phyloP scores from a whole-genome alignment of 305 asterid species.

The Ajuga reptans region DNA sequence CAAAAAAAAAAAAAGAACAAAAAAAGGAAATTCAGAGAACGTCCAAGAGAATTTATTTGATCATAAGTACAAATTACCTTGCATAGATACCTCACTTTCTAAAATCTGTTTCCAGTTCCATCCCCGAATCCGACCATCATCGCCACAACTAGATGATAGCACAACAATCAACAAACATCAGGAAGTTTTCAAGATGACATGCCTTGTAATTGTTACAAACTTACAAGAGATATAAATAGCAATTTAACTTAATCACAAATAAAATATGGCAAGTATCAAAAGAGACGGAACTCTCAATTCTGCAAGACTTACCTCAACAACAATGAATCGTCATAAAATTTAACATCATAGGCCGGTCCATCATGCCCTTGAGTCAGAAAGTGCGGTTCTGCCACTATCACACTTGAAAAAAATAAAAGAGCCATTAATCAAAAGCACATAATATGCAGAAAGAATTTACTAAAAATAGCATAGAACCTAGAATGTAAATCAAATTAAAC shows the following conservation, averaged over 20 bases:
- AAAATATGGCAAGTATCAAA: not conserved
- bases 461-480: not conserved
- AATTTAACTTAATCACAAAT: not conserved
- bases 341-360: slow-evolving; percentile 93
- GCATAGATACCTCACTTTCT: slow-evolving; percentile 30
- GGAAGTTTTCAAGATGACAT: not conserved
- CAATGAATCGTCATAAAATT: slow-evolving; percentile 63
- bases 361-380: slow-evolving; percentile 67
- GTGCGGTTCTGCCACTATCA: slow-evolving; percentile 56
- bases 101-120: slow-evolving; percentile 70
- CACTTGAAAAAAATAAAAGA: slow-evolving; percentile 40
- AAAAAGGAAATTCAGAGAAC: not conserved
- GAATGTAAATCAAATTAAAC: slow-evolving; percentile 13
- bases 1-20: too few species aligned
- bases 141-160: slow-evolving; percentile 70
- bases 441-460: slow-evolving; percentile 1
- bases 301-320: slow-evolving; percentile 49
- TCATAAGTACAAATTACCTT: slow-evolving; percentile 39
- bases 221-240: not conserved
- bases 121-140: slow-evolving; percentile 86
- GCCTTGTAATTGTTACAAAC: too few species aligned
- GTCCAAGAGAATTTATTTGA: not conserved
- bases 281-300: not conserved
- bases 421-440: not conserved
- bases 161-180: slow-evolving; percentile 16